Evolutionary conservation across 768 basidiomycete species (phyloP), one percentile per base, ranked within the genome.

Genomic region (Collybia sp.): DNA sequence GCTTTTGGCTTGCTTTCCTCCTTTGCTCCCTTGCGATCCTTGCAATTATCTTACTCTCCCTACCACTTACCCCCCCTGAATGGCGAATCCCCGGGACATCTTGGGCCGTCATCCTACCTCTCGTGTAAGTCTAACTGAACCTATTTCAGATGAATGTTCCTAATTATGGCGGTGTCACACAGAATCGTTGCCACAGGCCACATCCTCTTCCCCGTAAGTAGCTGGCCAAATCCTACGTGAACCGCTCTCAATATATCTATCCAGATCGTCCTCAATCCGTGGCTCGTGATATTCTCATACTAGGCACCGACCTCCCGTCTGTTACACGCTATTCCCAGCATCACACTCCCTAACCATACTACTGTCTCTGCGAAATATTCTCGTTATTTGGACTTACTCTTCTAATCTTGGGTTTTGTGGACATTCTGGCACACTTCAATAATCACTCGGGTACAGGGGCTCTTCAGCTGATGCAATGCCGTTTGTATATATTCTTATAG

Each of bases 251-350:
- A 40, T 40, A 47, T 33, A 40, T 20, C 20, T 12, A 17, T 30
- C 33, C 25, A 86, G 75, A 85, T 94, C 45, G 81, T 91, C 15
- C 76, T 93, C 35, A 93, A 93, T 54, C 92, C 89, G 1, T 89
- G 85, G 85, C 67, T 92, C 44, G 88, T 90, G 85, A 86, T 90
- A 38, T 92, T 91, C 65, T 83, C 82, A 2, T 77, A 73, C 48
- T 79, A 57, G 69, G 43, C 13, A 44, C 20, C 34, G 30, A 12
- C 15, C 17, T 18, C 19, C 13, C 32, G 17, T 8, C 6, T 1
- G 32, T 13, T 36, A 11, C 37, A 37, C 30, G 25, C 25, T 25
- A 8, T 25, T 25, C 25, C 4, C 40, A 35, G 30, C 18, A 46
- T 34, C 31, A 32, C 42, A 30, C 13, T 54, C 45, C 30, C 47